Conservation (phyloP, 805 yeast species). For the Maudiozyma barnettii region DNA sequence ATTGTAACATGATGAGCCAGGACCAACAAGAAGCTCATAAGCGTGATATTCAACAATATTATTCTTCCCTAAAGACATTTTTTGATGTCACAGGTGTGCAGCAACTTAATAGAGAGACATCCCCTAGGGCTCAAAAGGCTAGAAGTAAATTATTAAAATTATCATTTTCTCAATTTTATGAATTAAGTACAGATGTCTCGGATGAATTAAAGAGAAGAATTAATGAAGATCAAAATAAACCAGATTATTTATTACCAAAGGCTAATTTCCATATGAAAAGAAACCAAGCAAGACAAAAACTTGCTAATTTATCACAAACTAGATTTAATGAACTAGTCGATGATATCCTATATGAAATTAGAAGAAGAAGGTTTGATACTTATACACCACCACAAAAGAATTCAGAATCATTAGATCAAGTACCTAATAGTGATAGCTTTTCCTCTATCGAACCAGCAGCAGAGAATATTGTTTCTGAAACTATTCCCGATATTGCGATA, state of each 20-base stretch:
- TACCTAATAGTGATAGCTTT: background rate
- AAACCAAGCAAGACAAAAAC: constrained; percentile 88
- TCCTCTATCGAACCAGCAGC: background rate
- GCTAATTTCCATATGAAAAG: constrained; percentile 81
- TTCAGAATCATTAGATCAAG: background rate
- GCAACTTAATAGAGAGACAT: constrained; percentile 25
- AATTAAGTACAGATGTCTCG: constrained; percentile 86
- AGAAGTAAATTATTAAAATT: constrained; percentile 76
- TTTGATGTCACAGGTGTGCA: constrained; percentile 22
- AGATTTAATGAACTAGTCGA: constrained; percentile 85
- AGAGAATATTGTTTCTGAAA: too few relatives aligned
- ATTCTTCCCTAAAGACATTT: constrained; percentile 19
- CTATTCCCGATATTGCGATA: too few relatives aligned
- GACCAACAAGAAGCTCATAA: constrained; percentile 7
- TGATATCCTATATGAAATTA: constrained; percentile 81
- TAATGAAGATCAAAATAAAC: constrained; percentile 47
- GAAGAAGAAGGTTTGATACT: constrained; percentile 53
- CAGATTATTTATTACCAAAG: constrained; percentile 59
- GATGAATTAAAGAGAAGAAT: constrained; percentile 83
- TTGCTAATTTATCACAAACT: constrained; percentile 70
- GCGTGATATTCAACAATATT: constrained; percentile 20
- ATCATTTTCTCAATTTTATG: constrained; percentile 74
- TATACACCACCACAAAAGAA: background rate
- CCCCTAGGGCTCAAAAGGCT: constrained; percentile 63
- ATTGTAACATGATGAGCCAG: background rate